Base-by-base conservation (phyloP, 2,329 filamentous ascomycete genomes). In the Apiospora koreana region DNA sequence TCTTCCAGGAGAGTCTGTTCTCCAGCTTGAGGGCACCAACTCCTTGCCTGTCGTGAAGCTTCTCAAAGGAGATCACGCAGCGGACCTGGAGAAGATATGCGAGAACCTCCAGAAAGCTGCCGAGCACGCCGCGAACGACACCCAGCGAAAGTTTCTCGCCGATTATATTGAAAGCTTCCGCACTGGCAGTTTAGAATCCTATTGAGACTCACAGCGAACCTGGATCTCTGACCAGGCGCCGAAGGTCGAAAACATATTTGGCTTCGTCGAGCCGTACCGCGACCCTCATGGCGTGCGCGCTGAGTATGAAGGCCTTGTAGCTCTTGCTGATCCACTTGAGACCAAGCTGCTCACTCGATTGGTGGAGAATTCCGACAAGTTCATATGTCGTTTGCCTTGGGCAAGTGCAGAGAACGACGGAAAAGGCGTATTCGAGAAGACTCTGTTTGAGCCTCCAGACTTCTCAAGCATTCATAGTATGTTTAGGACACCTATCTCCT, bases 351-450 rank as follows among this genome's bases (percentile, higher is more conserved):
- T 94, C 71, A 86, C 85, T 16, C 87, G 87, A 73, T 82, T 94
- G 2, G 91, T 93, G 5, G 85, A 89, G 35, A 86, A 86, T 58
- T 91, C 92, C 1, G 86, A 88, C 35, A 84, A 83, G 68, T 90
- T 92, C 79, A 93, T 94, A 65, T 87, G 88, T 1, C 87, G 89
- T 68, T 82, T 94, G 2, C 92, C 92, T 1, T 94, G 92, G 92
- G 82, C 85, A 12, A 83, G 84, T 3, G 9, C 71, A 4, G 77
- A 79, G 12, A 81, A 81, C 71, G 75, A 78, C 58, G 79, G 80
- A 0, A 84, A 82, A 70, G 83, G 83, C 10, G 87, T 88, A 0
- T 94, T 94, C 76, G 92, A 94, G 79, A 93, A 93, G 76, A 88
- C 89, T 75, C 87, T 88, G 68, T 94, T 94, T 77, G 83, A 92